A percentile compares a stretch with the other conserved stretches of the same genome.
Conservation (phyloP, 129 eudicot genomes). For the Flaveria robusta region DNA sequence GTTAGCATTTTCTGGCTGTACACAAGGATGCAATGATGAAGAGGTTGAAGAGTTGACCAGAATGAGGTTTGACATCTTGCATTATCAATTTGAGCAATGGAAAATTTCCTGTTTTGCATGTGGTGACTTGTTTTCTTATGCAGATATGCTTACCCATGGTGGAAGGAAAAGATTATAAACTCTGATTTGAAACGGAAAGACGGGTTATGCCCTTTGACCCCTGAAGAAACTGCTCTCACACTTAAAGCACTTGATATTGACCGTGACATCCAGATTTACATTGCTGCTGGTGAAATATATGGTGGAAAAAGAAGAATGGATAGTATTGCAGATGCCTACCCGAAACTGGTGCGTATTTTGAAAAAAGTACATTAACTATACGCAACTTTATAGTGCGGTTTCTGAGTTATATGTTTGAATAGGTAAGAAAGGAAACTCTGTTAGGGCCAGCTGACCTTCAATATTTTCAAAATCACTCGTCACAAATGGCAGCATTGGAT, state of each 20-base stretch:
- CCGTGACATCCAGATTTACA: constrained; percentile 78
- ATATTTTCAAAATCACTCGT: constrained; percentile 87
- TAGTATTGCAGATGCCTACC: constrained; percentile 72
- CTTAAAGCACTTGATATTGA: constrained; percentile 86
- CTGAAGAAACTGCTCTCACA: constrained; percentile 94
- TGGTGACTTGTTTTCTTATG: constrained; percentile 15
- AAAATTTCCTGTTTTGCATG: background rate
- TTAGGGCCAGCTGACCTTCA: constrained; percentile 78
- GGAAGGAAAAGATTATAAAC: constrained; percentile 96
- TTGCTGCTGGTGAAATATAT: constrained; percentile 98
- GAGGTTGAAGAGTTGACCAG: constrained; percentile 90
- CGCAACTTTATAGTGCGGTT: background rate
- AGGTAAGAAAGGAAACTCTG: constrained; percentile 96
- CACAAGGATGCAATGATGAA: constrained; percentile 82
- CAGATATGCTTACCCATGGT: constrained; percentile 99
- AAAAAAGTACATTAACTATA: background rate
- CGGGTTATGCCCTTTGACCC: constrained; percentile 97
- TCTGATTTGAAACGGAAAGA: constrained; percentile 87
- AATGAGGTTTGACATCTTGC: constrained; percentile 64
- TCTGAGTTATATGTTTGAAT: constrained; percentile 25
- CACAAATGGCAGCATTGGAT: constrained; percentile 99
- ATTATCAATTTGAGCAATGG: constrained; percentile 2
- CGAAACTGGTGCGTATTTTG: constrained; percentile 67
- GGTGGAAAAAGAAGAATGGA: constrained; percentile 87
- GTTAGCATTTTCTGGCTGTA: constrained; percentile 98